Conservation (phyloP, 2,329 filamentous ascomycete genomes). For the Sphaerulina vaccinii region DNA sequence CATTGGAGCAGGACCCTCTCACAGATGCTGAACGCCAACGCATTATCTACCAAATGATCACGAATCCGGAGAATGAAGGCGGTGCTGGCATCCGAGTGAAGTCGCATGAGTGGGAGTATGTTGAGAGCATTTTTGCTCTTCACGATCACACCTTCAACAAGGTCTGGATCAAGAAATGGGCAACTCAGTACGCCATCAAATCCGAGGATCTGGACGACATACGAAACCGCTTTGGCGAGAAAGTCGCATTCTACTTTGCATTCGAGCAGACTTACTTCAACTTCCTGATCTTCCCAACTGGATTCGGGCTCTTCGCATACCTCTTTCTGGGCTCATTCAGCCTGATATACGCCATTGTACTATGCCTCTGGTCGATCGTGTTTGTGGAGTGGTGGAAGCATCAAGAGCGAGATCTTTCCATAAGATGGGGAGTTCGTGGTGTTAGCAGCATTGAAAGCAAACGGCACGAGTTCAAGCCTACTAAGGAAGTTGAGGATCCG, state of each 20-base stretch:
- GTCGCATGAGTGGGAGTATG: constrained; percentile 51
- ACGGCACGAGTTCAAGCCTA: constrained; percentile 74
- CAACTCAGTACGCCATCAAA: constrained; percentile 46
- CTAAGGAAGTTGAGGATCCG: constrained; percentile 72
- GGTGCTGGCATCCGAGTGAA: constrained; percentile 53
- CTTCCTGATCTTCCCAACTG: constrained; percentile 79
- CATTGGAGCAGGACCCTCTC: constrained; percentile 71
- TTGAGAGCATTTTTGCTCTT: constrained; percentile 51
- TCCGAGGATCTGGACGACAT: constrained; percentile 53
- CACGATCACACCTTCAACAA: constrained; percentile 54
- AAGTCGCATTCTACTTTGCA: constrained; percentile 91
- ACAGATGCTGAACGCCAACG: constrained; percentile 85
- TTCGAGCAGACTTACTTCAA: constrained; percentile 89
- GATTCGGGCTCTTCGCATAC: constrained; percentile 74
- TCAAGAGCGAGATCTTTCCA: constrained; percentile 79
- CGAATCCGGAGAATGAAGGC: constrained; percentile 48
- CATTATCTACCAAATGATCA: constrained; percentile 76
- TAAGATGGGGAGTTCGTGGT: constrained; percentile 84
- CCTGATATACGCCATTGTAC: constrained; percentile 72
- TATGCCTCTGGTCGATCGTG: constrained; percentile 80
- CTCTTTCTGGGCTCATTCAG: constrained; percentile 83
- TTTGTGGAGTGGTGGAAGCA: constrained; percentile 98
- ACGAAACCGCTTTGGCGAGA: constrained; percentile 51
- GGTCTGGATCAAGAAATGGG: constrained; percentile 55
- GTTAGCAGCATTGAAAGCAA: constrained; percentile 79